Evolutionary conservation across 2,329 filamentous ascomycete genomes (phyloP), one percentile per base, ranked within the genome.

Genomic region (Colletotrichum destructivum): DNA sequence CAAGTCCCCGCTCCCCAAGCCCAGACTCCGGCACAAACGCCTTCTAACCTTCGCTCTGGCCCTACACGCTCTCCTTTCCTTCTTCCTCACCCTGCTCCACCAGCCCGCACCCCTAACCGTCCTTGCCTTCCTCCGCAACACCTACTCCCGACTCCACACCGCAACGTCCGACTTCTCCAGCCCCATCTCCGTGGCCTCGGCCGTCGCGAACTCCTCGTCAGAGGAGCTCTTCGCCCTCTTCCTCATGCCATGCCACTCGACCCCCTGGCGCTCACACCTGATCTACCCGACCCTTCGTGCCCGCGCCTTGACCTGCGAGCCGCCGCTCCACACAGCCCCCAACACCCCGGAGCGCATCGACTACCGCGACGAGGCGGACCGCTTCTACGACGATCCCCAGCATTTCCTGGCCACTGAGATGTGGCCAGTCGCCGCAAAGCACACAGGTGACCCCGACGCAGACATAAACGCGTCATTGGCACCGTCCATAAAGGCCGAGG

Each of bases 181-280:
- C 61, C 73, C 66, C 64, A 66, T 73, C 69, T 60, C 51, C 69
- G 73, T 35, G 78, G 85, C 62, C 79, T 82, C 75, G 77, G 82
- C 31, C 74, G 76, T 70, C 66, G 76, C 65, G 73, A 73, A 79
- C 52, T 71, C 76, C 31, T 75, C 77, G 62, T 51, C 74, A 55
- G 74, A 76, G 46, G 87, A 89, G 70, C 85, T 90, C 13, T 92
- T 91, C 76, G 90, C 92, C 44, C 92, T 93, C 23, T 98, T 98
- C 83, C 88, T 99, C 31, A 97, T 95, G 88, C 96, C 96, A 12
- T 99, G 96, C 83, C 96, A 99, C 85, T 94, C 93, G 75, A 98
- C 96, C 0, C 96, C 96, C 2, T 98, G 96, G 96, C 93, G 95
- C 77, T 95, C 93, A 18, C 93, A 97, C 78, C 88, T 98, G 49